phyloP scores from a whole-genome alignment of 176 grass and related monocot species.

The Raddia guianensis region DNA sequence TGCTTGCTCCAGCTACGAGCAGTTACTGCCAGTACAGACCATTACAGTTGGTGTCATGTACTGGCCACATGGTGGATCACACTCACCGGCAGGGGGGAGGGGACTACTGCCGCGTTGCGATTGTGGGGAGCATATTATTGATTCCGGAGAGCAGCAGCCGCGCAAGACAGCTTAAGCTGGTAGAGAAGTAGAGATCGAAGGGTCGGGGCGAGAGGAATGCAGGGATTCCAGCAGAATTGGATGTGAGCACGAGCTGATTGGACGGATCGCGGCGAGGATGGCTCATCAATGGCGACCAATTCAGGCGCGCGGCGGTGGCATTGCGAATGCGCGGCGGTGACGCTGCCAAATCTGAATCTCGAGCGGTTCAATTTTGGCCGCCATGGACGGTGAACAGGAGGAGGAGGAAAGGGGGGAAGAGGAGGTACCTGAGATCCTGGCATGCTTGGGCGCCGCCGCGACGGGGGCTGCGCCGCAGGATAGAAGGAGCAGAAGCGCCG shows the following conservation, averaged over 20 bases:
- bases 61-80: constrained; percentile 43
- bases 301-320: background rate
- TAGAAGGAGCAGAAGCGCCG: constrained; percentile 14
- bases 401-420: background rate
- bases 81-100: background rate
- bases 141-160: constrained; percentile 6
- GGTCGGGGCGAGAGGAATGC: background rate
- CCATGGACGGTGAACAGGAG: background rate
- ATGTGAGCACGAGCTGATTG: background rate
- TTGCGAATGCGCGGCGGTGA: background rate
- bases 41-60: constrained; percentile 25
- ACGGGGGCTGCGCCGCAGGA: constrained; percentile 24
- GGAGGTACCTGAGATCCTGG: constrained; percentile 49
- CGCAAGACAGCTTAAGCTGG: too few species aligned
- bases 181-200: background rate
- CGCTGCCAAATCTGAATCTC: constrained; percentile 41
- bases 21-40: background rate
- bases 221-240: background rate
- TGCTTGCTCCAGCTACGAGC: background rate
- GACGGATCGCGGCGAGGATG: constrained; percentile 3
- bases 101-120: background rate
- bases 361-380: background rate
- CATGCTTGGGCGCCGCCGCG: constrained; percentile 23
- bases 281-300: background rate
- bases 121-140: constrained; percentile 17